Evolutionary conservation across 2,329 filamentous ascomycete species (phyloP).

Genomic region (Endoconidiophora polonica): DNA sequence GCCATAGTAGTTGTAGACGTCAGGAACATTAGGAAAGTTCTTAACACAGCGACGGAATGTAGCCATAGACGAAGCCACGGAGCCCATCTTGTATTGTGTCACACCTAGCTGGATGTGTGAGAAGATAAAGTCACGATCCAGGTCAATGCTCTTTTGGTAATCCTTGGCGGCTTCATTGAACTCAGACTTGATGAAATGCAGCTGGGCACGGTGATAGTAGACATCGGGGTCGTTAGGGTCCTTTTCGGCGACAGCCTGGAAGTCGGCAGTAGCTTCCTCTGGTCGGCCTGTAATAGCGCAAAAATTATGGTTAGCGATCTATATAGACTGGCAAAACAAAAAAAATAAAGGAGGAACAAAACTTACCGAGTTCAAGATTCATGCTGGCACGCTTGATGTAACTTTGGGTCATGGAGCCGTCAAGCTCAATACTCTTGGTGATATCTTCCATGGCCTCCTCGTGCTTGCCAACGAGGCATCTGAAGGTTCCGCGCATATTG

Average conservation of each 20-base stretch:
- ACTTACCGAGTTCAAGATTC: conserved; percentile 65
- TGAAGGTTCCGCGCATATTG: conserved; percentile 93
- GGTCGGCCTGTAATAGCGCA: conserved; percentile 37
- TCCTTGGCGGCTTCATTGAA: conserved; percentile 90
- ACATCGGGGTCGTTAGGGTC: conserved; percentile 87
- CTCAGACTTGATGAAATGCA: conserved; percentile 94
- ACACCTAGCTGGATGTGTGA: conserved; percentile 98
- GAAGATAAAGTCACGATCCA: conserved; percentile 94
- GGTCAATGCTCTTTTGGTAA: conserved; percentile 97
- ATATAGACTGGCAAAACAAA: neutral
- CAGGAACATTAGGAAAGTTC: conserved; percentile 91
- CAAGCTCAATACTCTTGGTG: conserved; percentile 81
- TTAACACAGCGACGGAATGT: conserved; percentile 96
- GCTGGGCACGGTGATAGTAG: conserved; percentile 95
- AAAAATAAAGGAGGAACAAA: neutral
- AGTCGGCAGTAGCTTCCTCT: conserved; percentile 74
- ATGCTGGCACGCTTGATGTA: conserved; percentile 99
- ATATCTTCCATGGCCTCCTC: conserved; percentile 68
- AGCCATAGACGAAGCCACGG: conserved; percentile 92
- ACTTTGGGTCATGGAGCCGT: conserved; percentile 79
- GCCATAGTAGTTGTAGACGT: conserved; percentile 99
- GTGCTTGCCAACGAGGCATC: conserved; percentile 80
- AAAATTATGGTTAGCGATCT: conserved; percentile 6
- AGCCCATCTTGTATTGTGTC: conserved; percentile 99
- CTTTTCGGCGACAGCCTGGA: conserved; percentile 68